Base-by-base conservation (phyloP, 2,329 filamentous ascomycete genomes). In the Alternaria infectoria region DNA sequence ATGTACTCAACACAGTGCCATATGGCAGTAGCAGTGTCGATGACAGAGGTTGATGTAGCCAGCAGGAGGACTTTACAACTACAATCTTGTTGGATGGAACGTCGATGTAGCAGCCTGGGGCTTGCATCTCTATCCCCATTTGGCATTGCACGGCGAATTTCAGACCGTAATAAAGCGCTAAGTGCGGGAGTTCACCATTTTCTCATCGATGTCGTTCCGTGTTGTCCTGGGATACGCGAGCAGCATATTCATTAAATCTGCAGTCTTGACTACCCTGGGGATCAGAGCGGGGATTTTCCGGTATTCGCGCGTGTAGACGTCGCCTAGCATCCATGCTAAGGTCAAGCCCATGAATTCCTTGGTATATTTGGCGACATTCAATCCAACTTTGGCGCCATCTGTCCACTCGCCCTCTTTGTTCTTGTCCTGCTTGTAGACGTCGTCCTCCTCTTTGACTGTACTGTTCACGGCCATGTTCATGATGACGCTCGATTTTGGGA, bases 11-110 rank as follows among this genome's bases (percentile, higher is more conserved):
- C 4, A 40, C 1, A 40, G 36, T 40, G 36, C 15, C 11, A 4
- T 40, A 40, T 3, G 2, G 36, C 2, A 40, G n/a, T 17, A 4
- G 2, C 3, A 0, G 17, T 17, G 3, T 40, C 4, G n/a, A 40
- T 10, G 36, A 40, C 3, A 2, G n/a, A 2, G 3, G 36, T 11
- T 17, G n/a, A 40, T 10, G 36, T 40, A 40, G 36, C 11, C n/a
- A 40, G 15, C 36, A 40, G 4, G 36, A 17, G 8, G 15, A n/a
- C 3, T 40, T 0, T 0, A 17, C n/a, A 17, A 40, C 5, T 17
- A 1, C 36, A 17, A 40, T 1, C 0, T 6, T 40, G 4, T 40
- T 1, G 4, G 1, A 40, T 10, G 6, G 3, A 40, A 40, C 4
- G 36, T 11, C n/a, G 36, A 40, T 40, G 36, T 40, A 17, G 36